These are phyloP conservation scores for Barnettozyma hawaiiensis DNA, from an alignment of 1,139 yeast genomes.

Conservation along the genomic window DNA sequence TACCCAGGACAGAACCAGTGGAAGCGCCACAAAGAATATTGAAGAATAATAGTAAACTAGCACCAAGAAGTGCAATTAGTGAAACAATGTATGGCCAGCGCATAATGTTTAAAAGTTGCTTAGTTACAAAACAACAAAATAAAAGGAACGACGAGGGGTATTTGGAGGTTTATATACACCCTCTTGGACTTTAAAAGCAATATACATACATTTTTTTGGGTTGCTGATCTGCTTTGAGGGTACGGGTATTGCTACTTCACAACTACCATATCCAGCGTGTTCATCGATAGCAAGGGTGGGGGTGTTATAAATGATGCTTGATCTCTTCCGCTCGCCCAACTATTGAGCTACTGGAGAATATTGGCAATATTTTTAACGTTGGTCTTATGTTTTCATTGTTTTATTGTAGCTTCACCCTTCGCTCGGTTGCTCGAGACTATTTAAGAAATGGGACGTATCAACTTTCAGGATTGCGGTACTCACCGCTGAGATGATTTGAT, in stretches of 20 bases:
- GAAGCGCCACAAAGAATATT: conserved; percentile 60
- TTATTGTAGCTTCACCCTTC: too few species aligned
- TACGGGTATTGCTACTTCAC: not conserved
- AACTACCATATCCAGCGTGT: too few species aligned
- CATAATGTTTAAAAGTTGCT: conserved; percentile 12
- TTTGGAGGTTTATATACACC: not conserved
- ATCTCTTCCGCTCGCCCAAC: too few species aligned
- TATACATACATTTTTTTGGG: too few species aligned
- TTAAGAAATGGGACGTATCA: not conserved
- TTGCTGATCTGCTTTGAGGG: not conserved
- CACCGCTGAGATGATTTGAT: too few species aligned
- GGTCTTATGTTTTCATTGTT: not conserved
- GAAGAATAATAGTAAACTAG: conserved; percentile 50
- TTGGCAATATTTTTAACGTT: not conserved
- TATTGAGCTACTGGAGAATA: too few species aligned
- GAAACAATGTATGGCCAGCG: conserved; percentile 28
- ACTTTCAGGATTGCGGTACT: not conserved
- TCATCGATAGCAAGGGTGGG: too few species aligned
- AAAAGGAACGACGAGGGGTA: not conserved
- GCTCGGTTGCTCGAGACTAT: not conserved
- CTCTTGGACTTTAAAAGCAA: not conserved
- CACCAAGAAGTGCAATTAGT: conserved; percentile 30
- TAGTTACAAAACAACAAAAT: not conserved
- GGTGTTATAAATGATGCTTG: too few species aligned
- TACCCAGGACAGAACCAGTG: conserved; percentile 40